Conservation (phyloP, 768 basidiomycete genomes). For the Mycena rosella region DNA sequence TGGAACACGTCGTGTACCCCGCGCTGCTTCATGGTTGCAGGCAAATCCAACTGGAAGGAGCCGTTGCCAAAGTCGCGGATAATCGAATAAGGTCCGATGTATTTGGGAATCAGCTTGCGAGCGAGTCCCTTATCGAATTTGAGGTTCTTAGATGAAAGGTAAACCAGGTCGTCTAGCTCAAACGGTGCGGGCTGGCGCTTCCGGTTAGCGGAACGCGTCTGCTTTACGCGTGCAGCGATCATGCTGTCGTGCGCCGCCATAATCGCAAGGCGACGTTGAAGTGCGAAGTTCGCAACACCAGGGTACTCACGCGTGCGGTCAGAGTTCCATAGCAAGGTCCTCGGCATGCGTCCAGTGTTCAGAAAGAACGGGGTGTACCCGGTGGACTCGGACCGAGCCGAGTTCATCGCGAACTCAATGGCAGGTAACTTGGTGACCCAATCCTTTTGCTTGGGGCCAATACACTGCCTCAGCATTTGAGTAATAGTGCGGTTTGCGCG, state of each 20-base stretch:
- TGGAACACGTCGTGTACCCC: constrained; percentile 35
- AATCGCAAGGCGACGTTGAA: not conserved
- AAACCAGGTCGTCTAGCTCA: constrained; percentile 10
- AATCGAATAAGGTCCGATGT: constrained; percentile 46
- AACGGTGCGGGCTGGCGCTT: not conserved
- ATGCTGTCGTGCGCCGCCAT: not conserved
- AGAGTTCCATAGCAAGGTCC: no score
- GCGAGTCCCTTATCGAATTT: constrained; percentile 34
- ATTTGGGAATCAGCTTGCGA: constrained; percentile 47
- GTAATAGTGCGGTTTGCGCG: no score
- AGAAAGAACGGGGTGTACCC: no score
- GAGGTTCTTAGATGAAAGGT: not conserved
- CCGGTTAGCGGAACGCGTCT: not conserved
- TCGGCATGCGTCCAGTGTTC: no score
- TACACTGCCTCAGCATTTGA: no score
- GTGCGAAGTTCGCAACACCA: not conserved
- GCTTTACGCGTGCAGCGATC: not conserved
- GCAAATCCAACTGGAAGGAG: constrained; percentile 35
- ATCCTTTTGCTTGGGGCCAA: no score
- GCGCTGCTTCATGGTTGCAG: constrained; percentile 36
- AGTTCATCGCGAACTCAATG: no score
- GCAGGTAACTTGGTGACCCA: no score
- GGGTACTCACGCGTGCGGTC: no score
- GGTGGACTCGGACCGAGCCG: no score
- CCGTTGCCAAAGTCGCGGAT: constrained; percentile 25